Evolutionary conservation across 345 rosid species (phyloP).

Genomic region (thale cress (Arabidopsis thaliana)): DNA sequence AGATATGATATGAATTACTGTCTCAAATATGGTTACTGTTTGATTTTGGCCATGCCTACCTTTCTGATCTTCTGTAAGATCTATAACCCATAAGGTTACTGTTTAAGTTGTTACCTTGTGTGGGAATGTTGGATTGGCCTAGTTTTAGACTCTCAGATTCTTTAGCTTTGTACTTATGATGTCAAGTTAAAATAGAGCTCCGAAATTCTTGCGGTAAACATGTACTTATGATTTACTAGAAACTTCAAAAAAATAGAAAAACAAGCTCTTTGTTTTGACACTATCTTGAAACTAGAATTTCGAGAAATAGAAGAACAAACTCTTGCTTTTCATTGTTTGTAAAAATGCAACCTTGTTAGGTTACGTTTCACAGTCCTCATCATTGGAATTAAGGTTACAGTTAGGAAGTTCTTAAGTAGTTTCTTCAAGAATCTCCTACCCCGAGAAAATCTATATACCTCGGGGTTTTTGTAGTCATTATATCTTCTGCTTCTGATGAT

Average conservation of each 20-base stretch:
- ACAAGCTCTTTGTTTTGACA: not conserved
- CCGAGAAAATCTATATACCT: constrained; percentile 74
- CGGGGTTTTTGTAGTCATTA: constrained; percentile 39
- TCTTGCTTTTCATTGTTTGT: constrained; percentile 23
- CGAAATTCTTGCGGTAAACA: not conserved
- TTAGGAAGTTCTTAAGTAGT: constrained; percentile 15
- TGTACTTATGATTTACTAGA: not conserved
- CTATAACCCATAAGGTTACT: too few species aligned
- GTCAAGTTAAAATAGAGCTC: not conserved
- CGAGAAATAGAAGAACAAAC: constrained; percentile 3
- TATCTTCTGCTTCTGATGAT: constrained; percentile 43
- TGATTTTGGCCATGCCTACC: too few species aligned
- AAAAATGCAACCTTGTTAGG: constrained; percentile 31
- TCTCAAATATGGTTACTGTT: too few species aligned
- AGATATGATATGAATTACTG: too few species aligned
- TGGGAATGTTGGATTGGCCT: not conserved
- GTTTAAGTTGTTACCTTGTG: not conserved
- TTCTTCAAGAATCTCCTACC: constrained; percentile 45
- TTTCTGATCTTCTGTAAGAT: too few species aligned
- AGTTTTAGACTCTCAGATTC: not conserved
- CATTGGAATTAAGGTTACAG: constrained; percentile 11
- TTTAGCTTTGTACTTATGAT: constrained; percentile 6
- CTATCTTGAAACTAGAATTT: not conserved
- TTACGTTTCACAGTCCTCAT: constrained; percentile 22
- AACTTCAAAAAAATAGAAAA: not conserved